Conservation (phyloP, 2,329 filamentous ascomycete species). For the Tolypocladium capitatum region DNA sequence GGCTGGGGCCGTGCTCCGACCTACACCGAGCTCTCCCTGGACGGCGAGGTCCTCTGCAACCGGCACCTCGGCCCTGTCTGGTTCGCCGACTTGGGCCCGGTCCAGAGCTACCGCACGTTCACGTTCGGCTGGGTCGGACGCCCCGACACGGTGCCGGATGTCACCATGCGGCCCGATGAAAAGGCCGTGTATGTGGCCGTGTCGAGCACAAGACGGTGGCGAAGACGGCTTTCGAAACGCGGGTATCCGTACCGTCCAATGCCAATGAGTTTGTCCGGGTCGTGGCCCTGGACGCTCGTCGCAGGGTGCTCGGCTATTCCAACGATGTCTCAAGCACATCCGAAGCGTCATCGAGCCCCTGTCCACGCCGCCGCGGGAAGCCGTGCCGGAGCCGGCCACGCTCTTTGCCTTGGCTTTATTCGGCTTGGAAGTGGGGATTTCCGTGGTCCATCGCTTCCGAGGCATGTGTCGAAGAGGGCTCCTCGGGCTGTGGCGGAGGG, state of each 20-base stretch:
- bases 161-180: constrained; percentile 10
- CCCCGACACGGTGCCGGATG: constrained; percentile 17
- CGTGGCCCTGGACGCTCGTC: constrained; percentile 7
- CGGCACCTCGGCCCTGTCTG: constrained; percentile 28
- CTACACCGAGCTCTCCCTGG: constrained; percentile 30
- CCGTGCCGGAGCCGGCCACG: background rate
- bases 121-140: constrained; percentile 39
- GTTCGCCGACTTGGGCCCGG: constrained; percentile 18
- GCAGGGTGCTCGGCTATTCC: background rate
- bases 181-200: constrained; percentile 27
- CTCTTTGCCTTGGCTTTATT: background rate
- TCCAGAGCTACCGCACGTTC: constrained; percentile 41
- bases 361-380: background rate
- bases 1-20: constrained; percentile 41
- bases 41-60: constrained; percentile 40
- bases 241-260: constrained; percentile 6
- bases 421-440: background rate
- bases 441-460: background rate
- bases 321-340: background rate
- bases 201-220: constrained; percentile 5
- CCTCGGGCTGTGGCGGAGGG: background rate
- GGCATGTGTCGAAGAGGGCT: background rate
- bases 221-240: constrained; percentile 11
- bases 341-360: background rate
- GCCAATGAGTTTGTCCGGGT: constrained; percentile 9